Conservation (phyloP, 2,329 filamentous ascomycete genomes). For the Aspergillus persii region DNA sequence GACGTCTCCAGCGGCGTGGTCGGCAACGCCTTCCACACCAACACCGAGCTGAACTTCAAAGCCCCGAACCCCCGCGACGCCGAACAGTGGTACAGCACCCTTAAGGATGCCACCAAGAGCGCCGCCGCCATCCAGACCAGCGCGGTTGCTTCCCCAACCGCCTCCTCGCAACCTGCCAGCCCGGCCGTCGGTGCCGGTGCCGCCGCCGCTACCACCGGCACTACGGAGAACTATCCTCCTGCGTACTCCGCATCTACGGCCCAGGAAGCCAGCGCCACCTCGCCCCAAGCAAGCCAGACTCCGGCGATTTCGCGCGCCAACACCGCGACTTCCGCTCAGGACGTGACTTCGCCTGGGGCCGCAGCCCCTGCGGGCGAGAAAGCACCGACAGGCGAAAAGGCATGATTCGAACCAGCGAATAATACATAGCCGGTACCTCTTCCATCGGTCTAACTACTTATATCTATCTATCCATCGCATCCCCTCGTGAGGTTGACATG, state of each 20-base stretch:
- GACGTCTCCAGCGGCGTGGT: slow-evolving; percentile 76
- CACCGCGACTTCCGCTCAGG: slow-evolving; percentile 4
- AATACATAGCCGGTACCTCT: too few relatives aligned
- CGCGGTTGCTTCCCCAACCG: slow-evolving; percentile 12
- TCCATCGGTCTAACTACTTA: too few relatives aligned
- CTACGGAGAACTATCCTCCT: slow-evolving; percentile 18
- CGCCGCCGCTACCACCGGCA: background rate
- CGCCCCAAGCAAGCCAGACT: background rate
- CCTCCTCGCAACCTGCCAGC: slow-evolving; percentile 10
- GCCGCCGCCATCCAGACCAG: slow-evolving; percentile 8
- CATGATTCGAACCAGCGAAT: too few relatives aligned
- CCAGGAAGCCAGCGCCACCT: background rate
- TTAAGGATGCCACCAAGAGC: slow-evolving; percentile 44
- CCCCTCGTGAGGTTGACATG: too few relatives aligned
- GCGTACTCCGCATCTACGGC: slow-evolving; percentile 17
- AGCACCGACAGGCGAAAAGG: background rate
- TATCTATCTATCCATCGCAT: too few relatives aligned
- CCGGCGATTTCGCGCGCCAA: slow-evolving; percentile 8
- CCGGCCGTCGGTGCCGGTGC: slow-evolving; percentile 7
- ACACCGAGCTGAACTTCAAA: slow-evolving; percentile 81
- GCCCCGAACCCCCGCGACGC: slow-evolving; percentile 78
- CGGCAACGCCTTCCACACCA: slow-evolving; percentile 75
- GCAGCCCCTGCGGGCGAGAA: slow-evolving; percentile 11
- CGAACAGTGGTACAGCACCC: slow-evolving; percentile 77
- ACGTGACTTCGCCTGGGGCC: background rate